phyloP scores from a whole-genome alignment of 106 monocot genomes.

The Narthecium ossifragum region DNA sequence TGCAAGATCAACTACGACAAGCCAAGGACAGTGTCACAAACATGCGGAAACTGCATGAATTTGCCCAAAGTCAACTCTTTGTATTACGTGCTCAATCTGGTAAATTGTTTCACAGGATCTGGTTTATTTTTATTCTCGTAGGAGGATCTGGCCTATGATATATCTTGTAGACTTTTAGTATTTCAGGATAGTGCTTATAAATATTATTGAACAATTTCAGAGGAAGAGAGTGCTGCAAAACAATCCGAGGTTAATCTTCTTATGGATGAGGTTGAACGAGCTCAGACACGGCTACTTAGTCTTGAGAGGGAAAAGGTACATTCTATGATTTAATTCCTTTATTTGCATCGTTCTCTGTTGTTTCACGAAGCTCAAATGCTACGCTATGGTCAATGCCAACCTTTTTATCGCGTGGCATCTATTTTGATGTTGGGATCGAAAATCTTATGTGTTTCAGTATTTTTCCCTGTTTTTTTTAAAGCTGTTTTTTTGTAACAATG shows the following conservation, averaged over 20 bases:
- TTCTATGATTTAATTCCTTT: too few relatives aligned
- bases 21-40: slow-evolving; percentile 87
- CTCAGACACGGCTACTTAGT: slow-evolving; percentile 76
- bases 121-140: too few relatives aligned
- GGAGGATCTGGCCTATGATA: too few relatives aligned
- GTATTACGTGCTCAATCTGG: slow-evolving; percentile 96
- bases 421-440: too few relatives aligned
- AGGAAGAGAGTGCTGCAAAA: slow-evolving; percentile 89
- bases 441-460: too few relatives aligned
- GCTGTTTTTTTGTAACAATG: too few relatives aligned
- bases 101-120: slow-evolving; percentile 10
- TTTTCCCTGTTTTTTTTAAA: too few relatives aligned
- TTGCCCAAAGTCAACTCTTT: slow-evolving; percentile 88
- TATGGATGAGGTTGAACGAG: slow-evolving; percentile 97
- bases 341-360: not conserved
- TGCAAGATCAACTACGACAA: slow-evolving; percentile 95
- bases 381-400: too few relatives aligned
- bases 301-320: slow-evolving; percentile 96
- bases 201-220: slow-evolving; percentile 23
- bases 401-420: too few relatives aligned
- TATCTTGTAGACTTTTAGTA: not conserved
- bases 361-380: not conserved
- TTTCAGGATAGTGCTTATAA: not conserved
- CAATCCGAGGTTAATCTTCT: slow-evolving; percentile 91
- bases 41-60: slow-evolving; percentile 94